Base-by-base conservation (phyloP, 2,329 filamentous ascomycete species). In the Taxawa tesnikishii region DNA sequence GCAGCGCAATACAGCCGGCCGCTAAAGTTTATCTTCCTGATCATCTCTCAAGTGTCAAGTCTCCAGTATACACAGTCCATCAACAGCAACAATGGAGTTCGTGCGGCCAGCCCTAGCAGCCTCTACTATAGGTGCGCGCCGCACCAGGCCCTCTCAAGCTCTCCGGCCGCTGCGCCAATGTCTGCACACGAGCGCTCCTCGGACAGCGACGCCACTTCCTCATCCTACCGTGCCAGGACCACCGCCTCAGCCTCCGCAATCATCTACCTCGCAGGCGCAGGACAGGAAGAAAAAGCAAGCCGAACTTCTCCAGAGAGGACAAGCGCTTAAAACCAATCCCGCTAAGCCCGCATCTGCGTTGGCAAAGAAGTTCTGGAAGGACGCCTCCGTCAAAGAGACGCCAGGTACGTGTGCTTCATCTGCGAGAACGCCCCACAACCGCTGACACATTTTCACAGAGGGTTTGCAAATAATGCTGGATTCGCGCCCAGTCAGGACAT, bases 291-390 rank as follows among this genome's bases (percentile, higher is more conserved):
- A 57, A 38, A 58, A 63, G 39, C 67, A 72, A 47, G 62, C 62
- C 3, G 63, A 68, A 38, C 46, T 62, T 19, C 50, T 71, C 37
- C 50, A 60, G 38, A 50, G 60, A 46, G 61, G 60, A 4, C 59
- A 64, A 39, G 51, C 62, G 40, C 41, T 60, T 32, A 58, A 54
- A 29, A 38, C 55, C 3, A 50, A 59, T 32, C 55, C 61, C 3
- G 45, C 53, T 18, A 67, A 67, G 41, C 62, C 65, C 2, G 51
- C 54, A 12, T 60, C 54, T 21, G 49, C 70, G 36, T 65, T 77
- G 48, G 67, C 67, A 49, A 82, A 76, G 62, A 71, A 87, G 32
- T 94, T 94, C 62, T 96, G 88, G 88, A 83, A 80, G 55, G 72
- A 90, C 50, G 83, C 90, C 2, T 56, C 67, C 38, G 75, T 94